Evolutionary conservation across 179 eudicot species (phyloP), one percentile per base, ranked within the genome.

Genomic region (Camellia oleifera): DNA sequence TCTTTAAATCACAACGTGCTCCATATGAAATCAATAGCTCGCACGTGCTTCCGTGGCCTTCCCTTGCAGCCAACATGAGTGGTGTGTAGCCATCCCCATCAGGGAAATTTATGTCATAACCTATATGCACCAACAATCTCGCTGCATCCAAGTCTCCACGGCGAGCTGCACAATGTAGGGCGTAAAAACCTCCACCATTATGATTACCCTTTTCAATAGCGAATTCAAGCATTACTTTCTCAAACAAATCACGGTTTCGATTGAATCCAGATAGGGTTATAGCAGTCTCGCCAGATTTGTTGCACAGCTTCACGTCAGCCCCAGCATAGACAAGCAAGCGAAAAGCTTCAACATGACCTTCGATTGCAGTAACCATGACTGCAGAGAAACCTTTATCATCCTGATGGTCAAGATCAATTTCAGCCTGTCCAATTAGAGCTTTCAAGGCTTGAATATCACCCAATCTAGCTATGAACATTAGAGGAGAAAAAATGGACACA

Each of bases 21-120:
- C 96, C 99, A 4, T 46, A 65, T 1, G 90, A 83, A 63, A 96
- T 87, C 75, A 94, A 78, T 76, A 88, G 85, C 85, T 84, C 74
- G 50, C 98, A 94, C 68, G 88, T 78, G 7, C 79, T 69, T 12
- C 83, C 91, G 68, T 91, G 90, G 67, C 94, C 96, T 85, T 88
- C 98, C 72, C 84, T 89, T 18, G 98, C 97, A 0, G 98, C 98
- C 74, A 91, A 77, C 99, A 96, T 94, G 20, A 94, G 89, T 3
- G 99, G 97, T 0, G 97, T 91, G 84, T 92, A 90, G 44, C 91
- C 90, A 50, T 92, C 96, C 40, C 89, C 88, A 48, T 94, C 96
- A 0, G 84, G 79, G 20, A 77, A 72, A 62, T 96, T 89, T 54
- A 94, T 86, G 80, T 96, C 96, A 44, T 94, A 94, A 1, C 94